A percentile compares a stretch with the other conserved stretches of the same genome.
Conservation (phyloP, 352 stramenopile species). For the Globisporangium canariense region DNA sequence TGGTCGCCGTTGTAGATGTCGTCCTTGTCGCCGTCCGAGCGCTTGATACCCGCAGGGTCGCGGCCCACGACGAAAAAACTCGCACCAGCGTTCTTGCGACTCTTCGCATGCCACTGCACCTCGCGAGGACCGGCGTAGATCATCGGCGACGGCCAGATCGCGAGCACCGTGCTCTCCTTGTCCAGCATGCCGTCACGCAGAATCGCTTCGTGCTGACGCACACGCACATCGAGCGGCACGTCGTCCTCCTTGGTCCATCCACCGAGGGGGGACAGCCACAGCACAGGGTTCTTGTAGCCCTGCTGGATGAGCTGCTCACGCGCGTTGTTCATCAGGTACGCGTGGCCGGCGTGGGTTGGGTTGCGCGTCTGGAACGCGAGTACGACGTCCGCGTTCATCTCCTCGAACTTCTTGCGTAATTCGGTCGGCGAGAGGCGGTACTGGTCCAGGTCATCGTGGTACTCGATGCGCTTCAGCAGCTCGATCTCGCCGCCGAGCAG, state of each 20-base stretch:
- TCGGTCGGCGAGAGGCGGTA: conserved; percentile 94
- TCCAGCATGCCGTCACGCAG: conserved; percentile 93
- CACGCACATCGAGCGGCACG: conserved; percentile 96
- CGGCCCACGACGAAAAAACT: conserved; percentile 98
- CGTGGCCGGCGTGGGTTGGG: conserved; percentile 96
- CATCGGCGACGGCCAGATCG: conserved; percentile 98
- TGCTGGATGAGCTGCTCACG: conserved; percentile 91
- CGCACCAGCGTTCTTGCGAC: conserved; percentile 93
- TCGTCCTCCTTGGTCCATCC: conserved; percentile 99
- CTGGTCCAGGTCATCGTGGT: conserved; percentile 97
- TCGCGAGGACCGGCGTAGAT: conserved; percentile 98
- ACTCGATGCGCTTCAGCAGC: conserved; percentile 93
- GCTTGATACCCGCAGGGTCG: conserved; percentile 98
- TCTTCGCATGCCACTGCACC: conserved; percentile 98
- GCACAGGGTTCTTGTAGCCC: conserved; percentile 95
- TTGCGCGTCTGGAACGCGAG: conserved; percentile 98
- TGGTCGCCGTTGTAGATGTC: conserved; percentile 97
- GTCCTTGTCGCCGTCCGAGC: conserved; percentile 92
- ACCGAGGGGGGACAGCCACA: conserved; percentile 96
- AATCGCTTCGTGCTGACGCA: conserved; percentile 96
- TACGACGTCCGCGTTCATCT: conserved; percentile 95
- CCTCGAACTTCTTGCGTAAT: conserved; percentile 92
- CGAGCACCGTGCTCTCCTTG: conserved; percentile 95
- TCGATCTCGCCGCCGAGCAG: conserved; percentile 96
- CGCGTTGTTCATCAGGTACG: conserved; percentile 97